These are phyloP conservation scores for Dioscorea alata DNA, from an alignment of 106 monocot species.

Conservation along the genomic window DNA sequence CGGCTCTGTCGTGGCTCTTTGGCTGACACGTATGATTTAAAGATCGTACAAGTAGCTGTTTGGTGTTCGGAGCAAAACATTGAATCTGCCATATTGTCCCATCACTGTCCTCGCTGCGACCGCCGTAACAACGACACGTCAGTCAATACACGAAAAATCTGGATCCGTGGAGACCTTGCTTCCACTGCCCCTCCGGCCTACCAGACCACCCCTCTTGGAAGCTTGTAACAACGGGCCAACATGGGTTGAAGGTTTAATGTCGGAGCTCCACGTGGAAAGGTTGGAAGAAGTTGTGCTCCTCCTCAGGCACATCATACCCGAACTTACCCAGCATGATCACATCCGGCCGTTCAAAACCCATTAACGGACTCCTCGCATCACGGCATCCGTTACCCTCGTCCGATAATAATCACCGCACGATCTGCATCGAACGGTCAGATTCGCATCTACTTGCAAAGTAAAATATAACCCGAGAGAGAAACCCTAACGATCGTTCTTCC, in stretches of 20 bases:
- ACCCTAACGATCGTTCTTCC: neutral
- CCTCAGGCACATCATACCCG: neutral
- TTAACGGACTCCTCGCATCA: neutral
- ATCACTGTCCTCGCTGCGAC: neutral
- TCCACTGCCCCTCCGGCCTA: conserved; percentile 2
- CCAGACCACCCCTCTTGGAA: too few species aligned
- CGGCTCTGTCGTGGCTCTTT: too few species aligned
- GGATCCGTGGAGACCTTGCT: neutral
- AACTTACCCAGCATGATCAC: neutral
- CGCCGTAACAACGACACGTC: neutral
- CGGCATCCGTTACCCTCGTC: neutral
- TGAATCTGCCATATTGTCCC: too few species aligned
- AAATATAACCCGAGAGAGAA: neutral
- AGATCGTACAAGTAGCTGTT: too few species aligned
- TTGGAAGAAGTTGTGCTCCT: neutral
- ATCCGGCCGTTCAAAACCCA: conserved; percentile 9
- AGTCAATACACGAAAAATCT: conserved; percentile 1
- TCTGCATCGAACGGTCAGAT: conserved; percentile 7
- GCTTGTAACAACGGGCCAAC: neutral
- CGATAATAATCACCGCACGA: neutral
- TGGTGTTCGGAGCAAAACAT: too few species aligned
- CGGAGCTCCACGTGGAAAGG: neutral
- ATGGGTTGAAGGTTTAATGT: neutral
- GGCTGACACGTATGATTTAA: too few species aligned
- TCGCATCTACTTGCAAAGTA: neutral